phyloP scores from a whole-genome alignment of 1,284 basidiomycete species.

The Cutaneotrichosporon mucoides region DNA sequence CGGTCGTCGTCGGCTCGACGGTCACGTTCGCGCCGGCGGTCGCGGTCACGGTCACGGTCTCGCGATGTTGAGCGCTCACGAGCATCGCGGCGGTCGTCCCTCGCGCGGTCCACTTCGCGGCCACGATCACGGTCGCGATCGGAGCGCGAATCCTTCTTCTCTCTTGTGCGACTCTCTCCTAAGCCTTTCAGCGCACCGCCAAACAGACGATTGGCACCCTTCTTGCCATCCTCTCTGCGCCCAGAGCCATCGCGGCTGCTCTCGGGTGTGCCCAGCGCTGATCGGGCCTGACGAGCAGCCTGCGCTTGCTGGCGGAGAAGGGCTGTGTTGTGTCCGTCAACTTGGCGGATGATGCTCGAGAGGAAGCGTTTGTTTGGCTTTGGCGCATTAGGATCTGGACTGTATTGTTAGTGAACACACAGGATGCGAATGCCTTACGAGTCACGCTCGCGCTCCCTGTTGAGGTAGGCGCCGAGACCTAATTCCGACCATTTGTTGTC shows the following conservation, averaged over 20 bases:
- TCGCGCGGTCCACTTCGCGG: too few relatives aligned
- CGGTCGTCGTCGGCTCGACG: background rate
- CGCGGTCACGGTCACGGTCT: too few relatives aligned
- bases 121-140: too few relatives aligned
- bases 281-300: conserved; percentile 66
- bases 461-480: conserved; percentile 43
- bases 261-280: too few relatives aligned
- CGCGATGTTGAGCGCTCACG: too few relatives aligned
- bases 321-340: conserved; percentile 86
- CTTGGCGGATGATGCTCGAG: conserved; percentile 77
- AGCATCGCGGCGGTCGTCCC: too few relatives aligned
- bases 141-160: too few relatives aligned
- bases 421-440: conserved; percentile 28
- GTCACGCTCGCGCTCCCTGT: conserved; percentile 53
- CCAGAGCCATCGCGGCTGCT: background rate
- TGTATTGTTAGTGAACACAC: conserved; percentile 6
- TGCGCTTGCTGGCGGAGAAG: conserved; percentile 70
- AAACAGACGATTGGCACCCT: conserved; percentile 29
- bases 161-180: background rate
- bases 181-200: conserved; percentile 36
- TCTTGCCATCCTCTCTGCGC: conserved; percentile 1
- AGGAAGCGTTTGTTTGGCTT: conserved; percentile 89
- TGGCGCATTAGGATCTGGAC: conserved; percentile 55
- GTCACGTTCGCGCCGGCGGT: background rate
- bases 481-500: conserved; percentile 56